A percentile compares a stretch with the other conserved stretches of the same genome.
phyloP scores from a whole-genome alignment of 2,329 filamentous ascomycete species.

The Bipolaris bicolor region DNA sequence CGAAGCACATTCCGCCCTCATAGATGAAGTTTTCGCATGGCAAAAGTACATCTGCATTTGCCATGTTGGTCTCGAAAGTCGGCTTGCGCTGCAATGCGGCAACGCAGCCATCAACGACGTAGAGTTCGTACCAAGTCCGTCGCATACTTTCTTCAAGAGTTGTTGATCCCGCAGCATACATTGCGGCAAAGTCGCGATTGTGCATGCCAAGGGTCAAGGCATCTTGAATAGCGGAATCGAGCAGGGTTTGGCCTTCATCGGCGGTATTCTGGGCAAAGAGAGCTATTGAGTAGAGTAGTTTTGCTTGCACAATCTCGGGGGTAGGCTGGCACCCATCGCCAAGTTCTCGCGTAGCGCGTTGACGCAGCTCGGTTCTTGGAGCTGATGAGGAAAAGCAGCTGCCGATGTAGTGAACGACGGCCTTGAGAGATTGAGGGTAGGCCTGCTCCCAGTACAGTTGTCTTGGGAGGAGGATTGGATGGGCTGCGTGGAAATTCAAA shows the following conservation, averaged over 20 bases:
- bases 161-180: slow-evolving; percentile 65
- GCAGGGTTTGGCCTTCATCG: slow-evolving; percentile 67
- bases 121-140: slow-evolving; percentile 85
- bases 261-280: slow-evolving; percentile 75
- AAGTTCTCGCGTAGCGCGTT: slow-evolving; percentile 18
- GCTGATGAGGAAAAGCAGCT: slow-evolving; percentile 55
- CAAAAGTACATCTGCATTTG: slow-evolving; percentile 70
- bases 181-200: slow-evolving; percentile 66
- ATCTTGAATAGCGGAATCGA: slow-evolving; percentile 70
- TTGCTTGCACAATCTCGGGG: slow-evolving; percentile 70
- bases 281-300: slow-evolving; percentile 74
- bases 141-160: slow-evolving; percentile 79
- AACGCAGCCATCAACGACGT: slow-evolving; percentile 78
- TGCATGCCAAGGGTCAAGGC: slow-evolving; percentile 78
- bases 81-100: slow-evolving; percentile 75
- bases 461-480: slow-evolving; percentile 60
- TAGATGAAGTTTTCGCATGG: slow-evolving; percentile 79
- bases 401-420: slow-evolving; percentile 60
- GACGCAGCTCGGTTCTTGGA: slow-evolving; percentile 48
- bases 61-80: slow-evolving; percentile 68
- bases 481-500: slow-evolving; percentile 57
- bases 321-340: slow-evolving; percentile 18
- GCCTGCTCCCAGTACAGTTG: slow-evolving; percentile 46
- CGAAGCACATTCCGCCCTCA: slow-evolving; percentile 15
- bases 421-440: slow-evolving; percentile 51